These are phyloP conservation scores for Penicillium cataractarum DNA, from an alignment of 495 filamentous ascomycete species.

Conservation along the genomic window DNA sequence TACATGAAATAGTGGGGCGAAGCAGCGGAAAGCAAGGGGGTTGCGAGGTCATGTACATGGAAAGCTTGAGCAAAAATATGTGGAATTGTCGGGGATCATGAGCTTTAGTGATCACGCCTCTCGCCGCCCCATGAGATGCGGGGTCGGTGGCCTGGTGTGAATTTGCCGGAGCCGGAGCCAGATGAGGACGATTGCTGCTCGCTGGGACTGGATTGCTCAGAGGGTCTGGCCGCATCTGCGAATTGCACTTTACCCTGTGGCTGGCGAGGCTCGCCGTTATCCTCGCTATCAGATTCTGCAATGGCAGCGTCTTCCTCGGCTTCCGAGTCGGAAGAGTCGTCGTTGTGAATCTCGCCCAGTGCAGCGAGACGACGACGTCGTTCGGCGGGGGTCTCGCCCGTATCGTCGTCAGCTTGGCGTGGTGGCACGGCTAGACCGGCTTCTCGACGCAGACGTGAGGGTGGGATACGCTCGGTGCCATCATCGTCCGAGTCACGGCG, in stretches of 20 bases:
- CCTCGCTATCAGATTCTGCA: constrained; percentile 35
- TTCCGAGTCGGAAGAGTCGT: constrained; percentile 64
- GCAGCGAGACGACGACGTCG: constrained; percentile 81
- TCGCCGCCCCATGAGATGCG: constrained; percentile 35
- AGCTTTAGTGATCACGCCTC: constrained; percentile 23
- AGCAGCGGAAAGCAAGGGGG: too few relatives aligned
- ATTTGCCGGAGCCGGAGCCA: constrained; percentile 19
- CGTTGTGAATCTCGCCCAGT: constrained; percentile 62
- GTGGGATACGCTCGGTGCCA: constrained; percentile 58
- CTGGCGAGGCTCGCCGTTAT: constrained; percentile 27
- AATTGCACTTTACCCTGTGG: constrained; percentile 37
- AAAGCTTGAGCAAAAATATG: neutral
- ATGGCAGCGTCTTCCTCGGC: constrained; percentile 56
- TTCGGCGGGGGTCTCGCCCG: constrained; percentile 81
- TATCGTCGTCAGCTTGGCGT: constrained; percentile 44
- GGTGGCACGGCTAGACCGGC: constrained; percentile 37
- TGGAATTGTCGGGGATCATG: neutral
- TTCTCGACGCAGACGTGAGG: constrained; percentile 43
- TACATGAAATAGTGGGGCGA: neutral
- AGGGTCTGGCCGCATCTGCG: constrained; percentile 36
- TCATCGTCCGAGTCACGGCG: constrained; percentile 61
- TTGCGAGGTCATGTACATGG: neutral
- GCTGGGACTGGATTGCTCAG: constrained; percentile 8
- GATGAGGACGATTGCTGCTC: constrained; percentile 27
- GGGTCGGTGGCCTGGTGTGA: constrained; percentile 23